A percentile compares a stretch with the other conserved stretches of the same genome.
These are phyloP conservation scores for Pythium myriotylum DNA, from an alignment of 352 stramenopile genomes.

Conservation along the genomic window DNA sequence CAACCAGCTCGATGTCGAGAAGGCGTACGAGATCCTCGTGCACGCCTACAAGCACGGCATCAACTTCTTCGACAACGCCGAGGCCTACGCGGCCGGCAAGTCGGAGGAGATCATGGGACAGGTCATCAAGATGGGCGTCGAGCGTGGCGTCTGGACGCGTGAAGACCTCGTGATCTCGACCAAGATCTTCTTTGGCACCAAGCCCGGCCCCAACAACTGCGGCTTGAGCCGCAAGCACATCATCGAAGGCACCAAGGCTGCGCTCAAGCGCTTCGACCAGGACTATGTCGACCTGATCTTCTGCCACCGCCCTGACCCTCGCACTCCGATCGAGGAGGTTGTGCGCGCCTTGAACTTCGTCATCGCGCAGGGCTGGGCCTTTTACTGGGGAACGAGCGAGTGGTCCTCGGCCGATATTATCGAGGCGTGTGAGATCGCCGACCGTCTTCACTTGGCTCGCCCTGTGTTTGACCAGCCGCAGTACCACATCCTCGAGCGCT, in stretches of 20 bases:
- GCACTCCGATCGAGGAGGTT: constrained; percentile 67
- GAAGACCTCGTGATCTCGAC: constrained; percentile 71
- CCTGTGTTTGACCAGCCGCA: constrained; percentile 60
- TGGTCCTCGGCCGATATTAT: constrained; percentile 73
- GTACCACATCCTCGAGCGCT: constrained; percentile 73
- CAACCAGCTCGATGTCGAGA: constrained; percentile 52
- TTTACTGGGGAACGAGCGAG: constrained; percentile 67
- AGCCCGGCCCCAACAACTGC: constrained; percentile 39
- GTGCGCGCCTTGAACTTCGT: constrained; percentile 39
- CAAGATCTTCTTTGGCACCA: constrained; percentile 69
- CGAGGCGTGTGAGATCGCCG: constrained; percentile 55
- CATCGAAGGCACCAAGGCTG: constrained; percentile 57
- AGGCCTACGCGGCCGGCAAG: constrained; percentile 50
- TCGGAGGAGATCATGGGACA: constrained; percentile 62
- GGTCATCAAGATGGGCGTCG: constrained; percentile 52
- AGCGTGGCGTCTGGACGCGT: constrained; percentile 42
- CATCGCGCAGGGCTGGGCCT: constrained; percentile 28
- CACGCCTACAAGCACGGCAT: constrained; percentile 64
- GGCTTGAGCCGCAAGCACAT: constrained; percentile 60
- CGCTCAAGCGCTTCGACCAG: constrained; percentile 56
- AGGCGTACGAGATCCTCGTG: constrained; percentile 56
- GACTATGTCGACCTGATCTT: constrained; percentile 75
- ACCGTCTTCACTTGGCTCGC: constrained; percentile 38
- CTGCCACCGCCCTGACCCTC: constrained; percentile 63
- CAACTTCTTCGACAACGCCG: constrained; percentile 76